Evolutionary conservation across 306 rosid species (phyloP).

Genomic region (Cucurbita argyrosperma): DNA sequence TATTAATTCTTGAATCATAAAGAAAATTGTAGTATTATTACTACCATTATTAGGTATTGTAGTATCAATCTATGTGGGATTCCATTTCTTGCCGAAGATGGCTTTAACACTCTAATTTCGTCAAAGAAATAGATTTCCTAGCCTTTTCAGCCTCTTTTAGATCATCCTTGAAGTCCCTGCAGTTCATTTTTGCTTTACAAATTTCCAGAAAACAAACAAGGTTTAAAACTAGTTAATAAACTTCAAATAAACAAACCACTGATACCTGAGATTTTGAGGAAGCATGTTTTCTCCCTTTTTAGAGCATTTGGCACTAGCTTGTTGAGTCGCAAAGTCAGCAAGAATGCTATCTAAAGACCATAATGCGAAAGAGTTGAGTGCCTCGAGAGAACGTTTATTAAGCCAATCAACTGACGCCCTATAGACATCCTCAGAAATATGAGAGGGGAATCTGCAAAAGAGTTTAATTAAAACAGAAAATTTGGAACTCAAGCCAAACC

Average conservation of each 20-base stretch:
- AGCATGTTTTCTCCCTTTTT: conserved; percentile 49
- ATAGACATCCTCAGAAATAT: conserved; percentile 55
- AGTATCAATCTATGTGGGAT: no score
- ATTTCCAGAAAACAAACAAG: no score
- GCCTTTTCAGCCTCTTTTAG: no score
- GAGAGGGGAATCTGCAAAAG: conserved; percentile 54
- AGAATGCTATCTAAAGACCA: conserved; percentile 68
- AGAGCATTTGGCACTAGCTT: conserved; percentile 45
- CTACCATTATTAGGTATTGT: no score
- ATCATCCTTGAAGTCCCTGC: no score
- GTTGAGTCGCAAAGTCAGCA: conserved; percentile 55
- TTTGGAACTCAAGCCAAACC: no score
- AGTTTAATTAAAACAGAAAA: neutral
- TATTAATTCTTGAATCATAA: conserved; percentile 1
- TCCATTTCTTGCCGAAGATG: no score
- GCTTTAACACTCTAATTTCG: no score
- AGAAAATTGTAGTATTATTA: neutral
- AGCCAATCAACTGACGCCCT: conserved; percentile 74
- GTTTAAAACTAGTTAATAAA: neutral
- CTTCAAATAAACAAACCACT: neutral
- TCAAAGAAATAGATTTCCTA: no score
- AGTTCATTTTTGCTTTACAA: no score
- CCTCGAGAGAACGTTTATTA: conserved; percentile 39
- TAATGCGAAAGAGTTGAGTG: conserved; percentile 42
- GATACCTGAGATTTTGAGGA: conserved; percentile 79